phyloP scores from a whole-genome alignment of 2,329 filamentous ascomycete genomes.

The Arachnopeziza araneosa region DNA sequence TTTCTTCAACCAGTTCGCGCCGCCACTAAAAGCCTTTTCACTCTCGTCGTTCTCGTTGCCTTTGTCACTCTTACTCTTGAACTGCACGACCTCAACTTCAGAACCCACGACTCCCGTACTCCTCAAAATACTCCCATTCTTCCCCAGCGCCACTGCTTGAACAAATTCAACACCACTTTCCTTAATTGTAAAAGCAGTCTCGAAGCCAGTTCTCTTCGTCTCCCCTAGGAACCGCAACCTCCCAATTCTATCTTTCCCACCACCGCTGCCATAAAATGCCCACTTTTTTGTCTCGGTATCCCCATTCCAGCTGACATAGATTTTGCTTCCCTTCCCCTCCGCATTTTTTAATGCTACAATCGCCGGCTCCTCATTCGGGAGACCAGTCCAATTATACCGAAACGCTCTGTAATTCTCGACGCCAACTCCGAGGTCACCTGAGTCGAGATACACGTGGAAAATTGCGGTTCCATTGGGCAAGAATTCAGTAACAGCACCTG shows the following conservation, averaged over 20 bases:
- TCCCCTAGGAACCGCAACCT: slow-evolving; percentile 31
- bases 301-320: slow-evolving; percentile 51
- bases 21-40: background rate
- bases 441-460: slow-evolving; percentile 36
- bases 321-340: slow-evolving; percentile 28
- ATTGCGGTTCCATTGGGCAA: slow-evolving; percentile 30
- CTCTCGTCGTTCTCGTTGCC: background rate
- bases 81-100: background rate
- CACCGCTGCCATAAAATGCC: slow-evolving; percentile 28
- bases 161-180: background rate
- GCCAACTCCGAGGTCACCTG: slow-evolving; percentile 18
- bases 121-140: background rate
- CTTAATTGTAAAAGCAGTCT: slow-evolving; percentile 27
- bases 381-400: slow-evolving; percentile 35
- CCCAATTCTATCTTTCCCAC: slow-evolving; percentile 29
- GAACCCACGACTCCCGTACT: background rate
- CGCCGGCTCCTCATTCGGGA: slow-evolving; percentile 32
- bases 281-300: slow-evolving; percentile 42
- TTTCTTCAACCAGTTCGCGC: background rate
- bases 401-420: slow-evolving; percentile 37
- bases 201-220: slow-evolving; percentile 37
- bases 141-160: background rate
- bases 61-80: background rate
- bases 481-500: slow-evolving; percentile 21
- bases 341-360: slow-evolving; percentile 30